Evolutionary conservation across 2,329 filamentous ascomycete species (phyloP), one percentile per base, ranked within the genome.

Genomic region (Tolypocladium sp.): DNA sequence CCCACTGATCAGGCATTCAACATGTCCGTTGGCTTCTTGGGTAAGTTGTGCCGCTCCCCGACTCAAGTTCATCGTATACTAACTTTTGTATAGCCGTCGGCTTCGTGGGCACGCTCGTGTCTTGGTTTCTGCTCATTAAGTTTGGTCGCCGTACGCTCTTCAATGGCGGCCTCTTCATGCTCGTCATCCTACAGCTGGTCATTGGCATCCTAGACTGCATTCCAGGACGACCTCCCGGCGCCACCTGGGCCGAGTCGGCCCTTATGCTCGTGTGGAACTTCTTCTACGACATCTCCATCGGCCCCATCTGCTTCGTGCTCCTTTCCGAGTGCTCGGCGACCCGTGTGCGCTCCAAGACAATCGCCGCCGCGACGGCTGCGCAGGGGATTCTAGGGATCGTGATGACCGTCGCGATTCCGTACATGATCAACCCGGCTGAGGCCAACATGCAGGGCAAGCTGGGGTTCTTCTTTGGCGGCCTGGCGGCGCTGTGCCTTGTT

Each of bases 211-310:
- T 67, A 69, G 49, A 71, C 68, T 57, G 69, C 84, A 87, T 1
- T 82, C 85, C 0, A 73, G 79, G 0, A 64, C 74, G 2, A 77
- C 73, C 57, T 7, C 67, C 62, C 8, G 63, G 63, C 30, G 64
- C 68, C 13, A 67, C 76, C 4, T 77, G 74, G 70, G 71, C 70
- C 0, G 74, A 78, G 59, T 73, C 73, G 0, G 65, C 69, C 0
- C 67, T 79, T 12, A 71, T 75, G 5, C 61, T 81, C 30, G 70
- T 77, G 30, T 81, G 77, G 75, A 74, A 76, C 12, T 68, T 75
- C 27, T 65, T 71, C 7, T 78, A 77, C 64, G 73, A 71, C n/a
- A 71, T 77, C 51, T 73, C 74, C 1, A 71, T 77, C 22, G 76
- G 76, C 0, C 76, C 76, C 0, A 72, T 78, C 25, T 73, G 71